Percentiles rank a stretch among this genome's conserved stretches.
phyloP scores from a whole-genome alignment of 129 eudicot species.

The Flaveria linearis region DNA sequence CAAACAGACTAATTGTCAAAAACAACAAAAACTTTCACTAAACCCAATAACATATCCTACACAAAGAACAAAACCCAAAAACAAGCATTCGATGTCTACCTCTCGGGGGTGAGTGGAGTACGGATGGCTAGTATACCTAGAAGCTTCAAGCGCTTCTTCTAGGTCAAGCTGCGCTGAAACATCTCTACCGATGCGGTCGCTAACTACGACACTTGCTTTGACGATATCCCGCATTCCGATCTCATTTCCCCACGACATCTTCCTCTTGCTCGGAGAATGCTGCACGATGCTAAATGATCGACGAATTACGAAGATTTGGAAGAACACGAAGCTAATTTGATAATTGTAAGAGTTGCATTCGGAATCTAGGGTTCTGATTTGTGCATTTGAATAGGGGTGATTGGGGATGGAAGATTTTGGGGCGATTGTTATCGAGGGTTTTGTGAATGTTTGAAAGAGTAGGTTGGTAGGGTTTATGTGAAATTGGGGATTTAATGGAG shows the following conservation, averaged over 20 bases:
- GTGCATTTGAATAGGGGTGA: neutral
- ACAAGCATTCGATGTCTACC: slow-evolving; percentile 41
- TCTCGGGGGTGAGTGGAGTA: slow-evolving; percentile 90
- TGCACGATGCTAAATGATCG: slow-evolving; percentile 9
- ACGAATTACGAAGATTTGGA: neutral
- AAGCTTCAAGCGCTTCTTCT: slow-evolving; percentile 93
- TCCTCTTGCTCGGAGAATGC: slow-evolving; percentile 15
- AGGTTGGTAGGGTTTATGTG: slow-evolving; percentile 32
- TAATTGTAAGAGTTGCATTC: slow-evolving; percentile 3
- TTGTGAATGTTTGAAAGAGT: slow-evolving; percentile 12
- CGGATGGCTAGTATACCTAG: slow-evolving; percentile 91
- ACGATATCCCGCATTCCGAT: slow-evolving; percentile 69
- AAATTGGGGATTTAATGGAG: slow-evolving; percentile 22
- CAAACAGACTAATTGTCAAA: neutral
- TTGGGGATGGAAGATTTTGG: slow-evolving; percentile 6
- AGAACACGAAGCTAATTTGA: slow-evolving; percentile 5
- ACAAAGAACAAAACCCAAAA: neutral
- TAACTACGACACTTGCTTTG: slow-evolving; percentile 73
- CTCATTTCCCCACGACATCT: slow-evolving; percentile 68
- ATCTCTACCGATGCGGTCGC: slow-evolving; percentile 77
- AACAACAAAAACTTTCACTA: no score
- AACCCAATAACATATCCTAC: neutral
- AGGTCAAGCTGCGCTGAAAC: slow-evolving; percentile 73
- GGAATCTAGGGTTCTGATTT: slow-evolving; percentile 27
- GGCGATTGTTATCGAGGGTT: slow-evolving; percentile 19